Evolutionary conservation across 2,329 filamentous ascomycete species (phyloP), one percentile per base, ranked within the genome.

Genomic region (Acrodontium crateriforme): DNA sequence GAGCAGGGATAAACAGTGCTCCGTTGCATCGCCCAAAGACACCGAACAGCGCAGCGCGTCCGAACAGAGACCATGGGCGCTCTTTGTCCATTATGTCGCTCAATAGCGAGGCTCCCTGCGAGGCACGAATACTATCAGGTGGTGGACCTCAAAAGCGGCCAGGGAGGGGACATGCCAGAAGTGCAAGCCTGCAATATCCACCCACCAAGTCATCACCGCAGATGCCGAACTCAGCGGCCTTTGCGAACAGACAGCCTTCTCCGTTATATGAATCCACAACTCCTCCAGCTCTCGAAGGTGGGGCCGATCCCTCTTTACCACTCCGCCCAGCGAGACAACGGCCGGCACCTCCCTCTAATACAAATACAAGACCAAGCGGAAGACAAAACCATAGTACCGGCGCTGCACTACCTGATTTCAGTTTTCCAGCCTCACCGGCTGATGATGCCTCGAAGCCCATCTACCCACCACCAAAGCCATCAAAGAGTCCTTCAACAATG

Each of bases 131-230:
- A 15, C 39, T 37, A 5, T 25, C 31, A 18, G 15, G 30, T 4
- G 26, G 12, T 9, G 23, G 18, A 9, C 6, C 31, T 6, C 41
- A 46, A 7, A 47, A 49, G 28, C 65, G 71, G 28, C 67, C 71
- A 12, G 49, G 47, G 11, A 71, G 72, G 42, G 70, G 75, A 4
- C 84, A 93, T 60, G 72, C 66, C 25, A 69, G 84, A 28, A 83
- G 83, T 19, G 72, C 81, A 14, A 93, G 84, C 59, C 58, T 92
- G 34, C 84, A 92, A 51, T 77, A 87, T 40, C 50, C 71, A n/a
- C n/a, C n/a, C n/a, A n/a, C n/a, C n/a, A n/a, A n/a, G n/a, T n/a
- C n/a, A n/a, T n/a, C n/a, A n/a, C n/a, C n/a, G n/a, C n/a, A n/a
- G n/a, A n/a, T n/a, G n/a, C n/a, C n/a, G n/a, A n/a, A n/a, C n/a